These are phyloP conservation scores for Ophiobolus disseminans DNA, from an alignment of 2,329 filamentous ascomycete species.

Conservation along the genomic window DNA sequence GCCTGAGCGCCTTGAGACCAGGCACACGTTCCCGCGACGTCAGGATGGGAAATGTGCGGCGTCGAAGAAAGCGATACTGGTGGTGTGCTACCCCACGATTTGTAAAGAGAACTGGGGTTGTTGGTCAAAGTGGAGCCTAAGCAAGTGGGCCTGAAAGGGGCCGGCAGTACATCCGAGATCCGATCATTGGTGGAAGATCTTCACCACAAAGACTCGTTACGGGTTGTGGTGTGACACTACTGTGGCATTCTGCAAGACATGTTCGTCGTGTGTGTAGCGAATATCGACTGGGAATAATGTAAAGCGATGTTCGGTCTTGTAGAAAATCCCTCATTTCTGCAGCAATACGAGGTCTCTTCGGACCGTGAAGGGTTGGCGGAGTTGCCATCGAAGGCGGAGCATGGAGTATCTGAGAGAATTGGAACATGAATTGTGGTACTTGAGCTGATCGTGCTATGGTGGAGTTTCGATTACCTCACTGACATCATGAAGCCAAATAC, in stretches of 20 bases:
- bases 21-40: constrained; percentile 5
- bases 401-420: too few relatives aligned
- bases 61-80: constrained; percentile 12
- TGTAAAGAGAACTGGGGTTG: constrained; percentile 22
- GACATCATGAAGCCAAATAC: too few relatives aligned
- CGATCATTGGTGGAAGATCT: constrained; percentile 17
- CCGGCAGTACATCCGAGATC: constrained; percentile 5
- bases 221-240: too few relatives aligned
- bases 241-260: not conserved
- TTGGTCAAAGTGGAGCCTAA: constrained; percentile 14
- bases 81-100: constrained; percentile 25
- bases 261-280: not conserved
- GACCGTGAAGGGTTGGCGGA: not conserved
- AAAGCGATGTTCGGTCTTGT: not conserved
- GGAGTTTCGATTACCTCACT: too few relatives aligned
- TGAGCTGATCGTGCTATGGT: too few relatives aligned
- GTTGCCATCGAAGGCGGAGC: not conserved
- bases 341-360: too few relatives aligned
- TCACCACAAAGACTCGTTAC: too few relatives aligned
- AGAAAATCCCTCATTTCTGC: not conserved
- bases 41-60: constrained; percentile 12
- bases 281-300: not conserved
- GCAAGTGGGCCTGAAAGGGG: constrained; percentile 8
- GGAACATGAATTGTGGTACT: too few relatives aligned
- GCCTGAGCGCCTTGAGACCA: not conserved